These are phyloP conservation scores for Senna siamea DNA, from an alignment of 306 rosid genomes.

Conservation along the genomic window DNA sequence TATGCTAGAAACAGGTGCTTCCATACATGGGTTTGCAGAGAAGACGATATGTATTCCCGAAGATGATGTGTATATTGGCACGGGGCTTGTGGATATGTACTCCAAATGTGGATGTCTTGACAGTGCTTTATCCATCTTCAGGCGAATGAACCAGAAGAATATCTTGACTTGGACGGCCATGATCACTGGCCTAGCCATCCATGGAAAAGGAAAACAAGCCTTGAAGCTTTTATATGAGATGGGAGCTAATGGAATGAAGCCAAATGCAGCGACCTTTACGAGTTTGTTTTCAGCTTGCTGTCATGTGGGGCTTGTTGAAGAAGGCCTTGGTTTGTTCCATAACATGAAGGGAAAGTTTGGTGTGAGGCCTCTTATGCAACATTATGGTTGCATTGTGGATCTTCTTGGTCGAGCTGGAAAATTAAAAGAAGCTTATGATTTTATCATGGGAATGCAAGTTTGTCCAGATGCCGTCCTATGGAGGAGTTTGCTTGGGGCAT, in stretches of 20 bases:
- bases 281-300: conserved; percentile 72
- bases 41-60: conserved; percentile 57
- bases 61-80: conserved; percentile 75
- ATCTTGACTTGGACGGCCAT: conserved; percentile 83
- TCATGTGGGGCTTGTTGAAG: conserved; percentile 65
- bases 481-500: conserved; percentile 77
- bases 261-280: conserved; percentile 55
- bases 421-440: conserved; percentile 65
- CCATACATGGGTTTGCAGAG: conserved; percentile 67
- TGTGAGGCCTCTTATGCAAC: conserved; percentile 55
- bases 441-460: conserved; percentile 54
- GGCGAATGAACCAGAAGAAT: conserved; percentile 58
- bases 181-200: conserved; percentile 77
- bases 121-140: conserved; percentile 58
- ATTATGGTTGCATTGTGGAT: conserved; percentile 64
- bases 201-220: conserved; percentile 70
- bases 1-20: conserved; percentile 61
- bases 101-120: conserved; percentile 75
- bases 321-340: conserved; percentile 56
- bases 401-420: conserved; percentile 76
- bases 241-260: conserved; percentile 58
- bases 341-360: conserved; percentile 56
- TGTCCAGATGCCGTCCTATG: conserved; percentile 66
- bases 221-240: conserved; percentile 62
- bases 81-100: conserved; percentile 85